Evolutionary conservation across 768 basidiomycete genomes (phyloP).

Genomic region (Russula brevipes): DNA sequence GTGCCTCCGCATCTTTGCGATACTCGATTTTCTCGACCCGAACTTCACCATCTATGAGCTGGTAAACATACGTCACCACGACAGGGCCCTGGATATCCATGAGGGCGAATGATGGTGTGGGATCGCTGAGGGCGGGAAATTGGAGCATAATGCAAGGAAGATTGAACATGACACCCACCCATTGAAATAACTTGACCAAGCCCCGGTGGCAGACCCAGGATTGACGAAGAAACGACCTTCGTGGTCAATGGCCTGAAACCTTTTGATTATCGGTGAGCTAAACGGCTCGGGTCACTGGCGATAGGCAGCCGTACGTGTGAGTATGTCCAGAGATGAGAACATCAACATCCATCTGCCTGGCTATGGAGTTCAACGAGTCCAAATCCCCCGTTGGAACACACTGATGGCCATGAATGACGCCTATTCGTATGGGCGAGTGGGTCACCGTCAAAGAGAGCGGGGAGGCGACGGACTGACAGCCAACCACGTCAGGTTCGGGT

Average conservation of each 20-base stretch:
- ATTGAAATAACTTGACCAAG: conserved; percentile 76
- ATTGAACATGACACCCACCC: conserved; percentile 42
- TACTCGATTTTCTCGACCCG: conserved; percentile 90
- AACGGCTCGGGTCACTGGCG: neutral
- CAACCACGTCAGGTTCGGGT: neutral
- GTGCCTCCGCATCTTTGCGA: conserved; percentile 52
- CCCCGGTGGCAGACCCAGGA: conserved; percentile 92
- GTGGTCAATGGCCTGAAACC: conserved; percentile 91
- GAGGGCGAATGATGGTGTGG: conserved; percentile 90
- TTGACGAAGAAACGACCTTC: conserved; percentile 93
- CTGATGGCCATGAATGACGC: conserved; percentile 92
- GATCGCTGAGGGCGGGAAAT: conserved; percentile 48
- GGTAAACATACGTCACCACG: conserved; percentile 96
- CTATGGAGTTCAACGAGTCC: conserved; percentile 81
- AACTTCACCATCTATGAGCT: conserved; percentile 89
- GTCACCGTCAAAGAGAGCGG: conserved; percentile 76
- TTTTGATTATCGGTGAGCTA: conserved; percentile 31
- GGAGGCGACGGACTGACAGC: conserved; percentile 56
- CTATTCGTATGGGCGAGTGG: conserved; percentile 85
- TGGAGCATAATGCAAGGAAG: neutral
- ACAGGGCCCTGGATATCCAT: conserved; percentile 98
- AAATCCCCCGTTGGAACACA: conserved; percentile 88
- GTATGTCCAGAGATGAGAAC: conserved; percentile 92
- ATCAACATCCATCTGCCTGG: conserved; percentile 97
- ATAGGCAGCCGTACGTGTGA: conserved; percentile 60